Conservation (phyloP, 441 rosid genomes). For the Aquilaria agallochum region DNA sequence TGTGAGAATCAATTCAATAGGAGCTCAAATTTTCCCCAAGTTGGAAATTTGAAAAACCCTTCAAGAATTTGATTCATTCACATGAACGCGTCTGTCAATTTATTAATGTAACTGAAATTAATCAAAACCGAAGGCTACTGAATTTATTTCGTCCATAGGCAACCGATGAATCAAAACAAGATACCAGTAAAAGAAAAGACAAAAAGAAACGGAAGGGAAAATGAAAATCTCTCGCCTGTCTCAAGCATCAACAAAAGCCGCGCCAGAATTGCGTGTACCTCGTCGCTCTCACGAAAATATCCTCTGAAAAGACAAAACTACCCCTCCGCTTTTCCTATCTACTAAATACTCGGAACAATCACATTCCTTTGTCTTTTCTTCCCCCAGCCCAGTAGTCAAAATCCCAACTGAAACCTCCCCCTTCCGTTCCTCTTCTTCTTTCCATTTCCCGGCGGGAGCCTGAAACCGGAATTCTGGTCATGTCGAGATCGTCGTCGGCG, state of each 20-base stretch:
- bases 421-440: background rate
- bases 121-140: no score
- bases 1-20: no score
- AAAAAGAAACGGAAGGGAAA: conserved; percentile 10
- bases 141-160: no score
- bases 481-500: conserved; percentile 45
- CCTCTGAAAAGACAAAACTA: conserved; percentile 5
- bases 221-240: background rate
- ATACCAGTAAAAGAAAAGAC: conserved; percentile 1
- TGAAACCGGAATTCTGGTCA: conserved; percentile 7
- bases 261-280: conserved; percentile 21
- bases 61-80: no score
- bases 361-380: background rate
- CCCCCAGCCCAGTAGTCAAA: background rate
- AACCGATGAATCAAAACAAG: background rate
- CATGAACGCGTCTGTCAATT: no score
- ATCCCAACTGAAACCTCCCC: no score
- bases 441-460: background rate
- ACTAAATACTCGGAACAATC: conserved; percentile 3
- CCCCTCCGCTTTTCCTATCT: conserved; percentile 11
- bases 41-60: no score
- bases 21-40: no score
- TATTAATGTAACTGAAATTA: no score
- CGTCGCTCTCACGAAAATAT: conserved; percentile 18
- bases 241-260: conserved; percentile 27